Evolutionary conservation across 768 basidiomycete species (phyloP), one percentile per base, ranked within the genome.

Genomic region (Boletellus sp.): DNA sequence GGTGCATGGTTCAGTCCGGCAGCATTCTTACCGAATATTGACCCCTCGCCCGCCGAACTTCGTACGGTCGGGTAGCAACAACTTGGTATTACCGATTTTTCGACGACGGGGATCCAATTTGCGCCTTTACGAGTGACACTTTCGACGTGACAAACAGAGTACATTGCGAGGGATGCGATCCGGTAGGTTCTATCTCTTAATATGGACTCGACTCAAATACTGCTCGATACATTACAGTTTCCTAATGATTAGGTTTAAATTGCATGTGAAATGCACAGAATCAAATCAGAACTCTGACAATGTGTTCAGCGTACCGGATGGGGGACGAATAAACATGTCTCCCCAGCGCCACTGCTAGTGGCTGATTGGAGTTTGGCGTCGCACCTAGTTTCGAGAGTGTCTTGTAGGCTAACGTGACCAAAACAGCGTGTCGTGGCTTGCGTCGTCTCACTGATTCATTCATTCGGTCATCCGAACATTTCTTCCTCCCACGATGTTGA

Each of bases 301-400:
- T 12, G 37, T 15, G 20, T 3, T 23, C 42, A 34, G 34, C 23
- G 13, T 16, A 26, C 23, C 24, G 38, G 35, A 42, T 35, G n/a
- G 20, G 28, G 35, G n/a, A 39, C 15, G 23, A 33, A 34, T n/a
- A 35, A 40, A 43, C 19, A 32, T 9, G 32, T 26, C 6, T 19
- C 34, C 34, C 10, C 17, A 54, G 22, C 44, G 56, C 56, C 56
- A 44, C 48, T 42, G 47, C 42, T 54, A 46, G 28, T 34, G 20
- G 51, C 10, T 48, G 23, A 47, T 44, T 43, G 16, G 13, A 36
- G 10, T 16, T 34, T 55, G 56, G 47, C 57, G 22, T 59, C 36
- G 24, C 38, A 28, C 24, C 37, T 40, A 59, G 42, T 50, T 54
- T 35, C 40, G 34, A 22, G 17, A 17, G 36, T 32, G 50, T 53